Conservation (phyloP, 495 filamentous ascomycete species). For the Mytilinidion resinicola region DNA sequence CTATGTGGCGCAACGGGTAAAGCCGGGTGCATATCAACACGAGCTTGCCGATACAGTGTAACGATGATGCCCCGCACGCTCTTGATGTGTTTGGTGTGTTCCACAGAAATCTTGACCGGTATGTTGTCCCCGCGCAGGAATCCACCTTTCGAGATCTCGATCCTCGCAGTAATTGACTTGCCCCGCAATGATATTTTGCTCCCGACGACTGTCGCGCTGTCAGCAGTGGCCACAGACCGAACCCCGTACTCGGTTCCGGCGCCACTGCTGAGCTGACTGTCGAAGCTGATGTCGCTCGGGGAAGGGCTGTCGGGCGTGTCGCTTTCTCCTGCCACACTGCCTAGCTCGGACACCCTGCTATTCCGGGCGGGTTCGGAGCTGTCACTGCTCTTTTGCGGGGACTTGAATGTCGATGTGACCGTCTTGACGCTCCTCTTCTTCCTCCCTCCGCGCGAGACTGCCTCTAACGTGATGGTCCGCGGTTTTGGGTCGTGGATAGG, state of each 20-base stretch:
- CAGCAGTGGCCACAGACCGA: slow-evolving; percentile 25
- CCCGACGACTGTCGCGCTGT: slow-evolving; percentile 1
- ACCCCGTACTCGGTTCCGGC: slow-evolving; percentile 38
- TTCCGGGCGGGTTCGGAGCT: slow-evolving; percentile 9
- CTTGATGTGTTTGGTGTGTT: slow-evolving; percentile 79
- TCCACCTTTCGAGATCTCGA: slow-evolving; percentile 74
- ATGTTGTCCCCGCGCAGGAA: slow-evolving; percentile 81
- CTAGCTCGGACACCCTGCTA: slow-evolving; percentile 23
- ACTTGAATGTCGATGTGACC: slow-evolving; percentile 8
- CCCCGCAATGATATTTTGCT: slow-evolving; percentile 17
- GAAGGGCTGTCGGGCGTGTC: slow-evolving; percentile 41
- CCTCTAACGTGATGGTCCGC: slow-evolving; percentile 74
- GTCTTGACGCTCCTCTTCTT: slow-evolving; percentile 30
- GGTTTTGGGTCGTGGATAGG: slow-evolving; percentile 51
- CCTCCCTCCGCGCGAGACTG: slow-evolving; percentile 53
- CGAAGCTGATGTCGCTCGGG: slow-evolving; percentile 58
- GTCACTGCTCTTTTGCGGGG: background rate
- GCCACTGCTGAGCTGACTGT: slow-evolving; percentile 54
- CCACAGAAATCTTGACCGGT: slow-evolving; percentile 70
- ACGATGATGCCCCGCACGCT: slow-evolving; percentile 89
- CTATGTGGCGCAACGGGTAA: slow-evolving; percentile 54
- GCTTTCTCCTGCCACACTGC: slow-evolving; percentile 22
- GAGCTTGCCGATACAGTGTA: slow-evolving; percentile 84
- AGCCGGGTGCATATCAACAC: slow-evolving; percentile 79
- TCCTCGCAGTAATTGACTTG: slow-evolving; percentile 79